Conservation (phyloP, 2,329 filamentous ascomycete species). For the Cyclaneusma minus region DNA sequence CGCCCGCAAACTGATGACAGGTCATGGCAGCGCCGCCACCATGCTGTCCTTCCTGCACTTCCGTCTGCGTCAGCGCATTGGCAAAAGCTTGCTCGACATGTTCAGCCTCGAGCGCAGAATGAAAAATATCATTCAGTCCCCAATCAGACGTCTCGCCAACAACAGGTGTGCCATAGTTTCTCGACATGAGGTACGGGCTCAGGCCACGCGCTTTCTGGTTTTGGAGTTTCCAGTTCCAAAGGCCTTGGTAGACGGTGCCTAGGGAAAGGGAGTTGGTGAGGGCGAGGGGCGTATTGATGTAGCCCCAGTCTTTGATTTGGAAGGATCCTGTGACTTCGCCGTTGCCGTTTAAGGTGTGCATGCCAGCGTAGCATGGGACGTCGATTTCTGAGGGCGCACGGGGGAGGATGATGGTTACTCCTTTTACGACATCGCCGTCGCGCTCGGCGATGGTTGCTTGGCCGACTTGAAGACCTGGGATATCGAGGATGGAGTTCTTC, state of each 20-base stretch:
- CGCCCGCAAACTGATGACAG: constrained; percentile 50
- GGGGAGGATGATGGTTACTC: constrained; percentile 16
- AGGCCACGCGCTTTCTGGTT: constrained; percentile 8
- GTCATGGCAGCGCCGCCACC: constrained; percentile 57
- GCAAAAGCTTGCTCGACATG: constrained; percentile 39
- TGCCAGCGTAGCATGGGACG: constrained; percentile 15
- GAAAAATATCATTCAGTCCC: constrained; percentile 38
- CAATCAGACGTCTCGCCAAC: constrained; percentile 51
- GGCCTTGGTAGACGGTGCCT: constrained; percentile 17
- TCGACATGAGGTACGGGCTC: constrained; percentile 8
- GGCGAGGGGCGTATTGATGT: constrained; percentile 17
- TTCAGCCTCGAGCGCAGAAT: constrained; percentile 35
- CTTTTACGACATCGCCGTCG: constrained; percentile 11
- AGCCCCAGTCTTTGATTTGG: constrained; percentile 17
- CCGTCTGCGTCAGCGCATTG: constrained; percentile 27
- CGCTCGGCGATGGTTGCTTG: constrained; percentile 15
- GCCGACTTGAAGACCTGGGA: constrained; percentile 15
- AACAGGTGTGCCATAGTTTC: constrained; percentile 27
- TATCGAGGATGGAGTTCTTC: constrained; percentile 17
- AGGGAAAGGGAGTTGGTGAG: constrained; percentile 23
- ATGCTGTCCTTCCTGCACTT: constrained; percentile 43
- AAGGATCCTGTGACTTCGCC: constrained; percentile 16
- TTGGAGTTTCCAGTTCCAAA: constrained; percentile 14
- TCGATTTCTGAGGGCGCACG: constrained; percentile 13
- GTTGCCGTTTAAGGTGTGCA: constrained; percentile 16